A percentile compares a stretch with the other conserved stretches of the same genome.
phyloP scores from a whole-genome alignment of 2,329 filamentous ascomycete genomes.

The Macrophomina tecta region DNA sequence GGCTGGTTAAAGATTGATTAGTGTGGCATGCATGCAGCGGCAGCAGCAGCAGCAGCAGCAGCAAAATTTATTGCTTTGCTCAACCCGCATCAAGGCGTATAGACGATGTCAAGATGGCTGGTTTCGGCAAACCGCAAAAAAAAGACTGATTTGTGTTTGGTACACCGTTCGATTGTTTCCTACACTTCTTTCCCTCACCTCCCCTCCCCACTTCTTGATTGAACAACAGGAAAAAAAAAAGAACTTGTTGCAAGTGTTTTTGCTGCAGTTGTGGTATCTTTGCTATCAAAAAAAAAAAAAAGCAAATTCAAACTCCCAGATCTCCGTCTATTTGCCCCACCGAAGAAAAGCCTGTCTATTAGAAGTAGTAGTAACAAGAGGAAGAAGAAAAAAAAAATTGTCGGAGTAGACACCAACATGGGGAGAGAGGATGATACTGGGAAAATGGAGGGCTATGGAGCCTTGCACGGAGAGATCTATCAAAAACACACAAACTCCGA shows the following conservation, averaged over 20 bases:
- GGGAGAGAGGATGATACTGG: background rate
- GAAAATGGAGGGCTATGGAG: background rate
- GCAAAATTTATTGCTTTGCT: background rate
- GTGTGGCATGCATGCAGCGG: background rate
- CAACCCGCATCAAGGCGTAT: background rate
- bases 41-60: background rate
- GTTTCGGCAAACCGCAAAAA: background rate
- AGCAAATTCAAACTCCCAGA: background rate
- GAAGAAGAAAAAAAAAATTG: background rate
- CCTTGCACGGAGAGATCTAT: no score
- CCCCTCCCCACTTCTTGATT: no score
- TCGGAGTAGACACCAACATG: background rate
- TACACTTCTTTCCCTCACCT: background rate
- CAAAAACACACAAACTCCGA: background rate
- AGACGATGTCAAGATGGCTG: background rate
- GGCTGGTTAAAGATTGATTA: background rate
- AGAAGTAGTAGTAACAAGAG: background rate
- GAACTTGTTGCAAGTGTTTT: conserved; percentile 16
- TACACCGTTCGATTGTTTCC: background rate
- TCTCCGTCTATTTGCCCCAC: background rate
- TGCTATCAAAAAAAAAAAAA: conserved; percentile 1
- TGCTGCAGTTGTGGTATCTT: conserved; percentile 16
- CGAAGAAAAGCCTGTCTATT: background rate
- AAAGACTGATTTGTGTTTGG: background rate
- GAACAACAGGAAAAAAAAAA: background rate